phyloP scores from a whole-genome alignment of 768 basidiomycete species.

The Termitomyces sp. region DNA sequence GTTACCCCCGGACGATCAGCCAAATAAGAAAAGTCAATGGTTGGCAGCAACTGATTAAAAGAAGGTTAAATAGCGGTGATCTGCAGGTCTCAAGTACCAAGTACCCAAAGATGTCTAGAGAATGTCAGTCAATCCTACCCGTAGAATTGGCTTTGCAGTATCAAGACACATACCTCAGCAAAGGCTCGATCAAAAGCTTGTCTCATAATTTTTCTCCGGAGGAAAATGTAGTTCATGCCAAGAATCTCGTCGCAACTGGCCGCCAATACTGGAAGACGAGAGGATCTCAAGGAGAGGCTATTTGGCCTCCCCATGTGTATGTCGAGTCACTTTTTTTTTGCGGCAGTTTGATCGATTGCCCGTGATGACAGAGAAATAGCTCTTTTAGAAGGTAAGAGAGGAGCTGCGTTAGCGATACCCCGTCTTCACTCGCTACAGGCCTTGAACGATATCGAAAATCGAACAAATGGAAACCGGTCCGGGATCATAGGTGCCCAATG shows the following conservation, averaged over 20 bases:
- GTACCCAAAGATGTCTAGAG: not conserved
- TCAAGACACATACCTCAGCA: constrained; percentile 21
- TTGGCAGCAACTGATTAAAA: not conserved
- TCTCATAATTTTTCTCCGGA: constrained; percentile 34
- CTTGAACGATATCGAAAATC: constrained; percentile 41
- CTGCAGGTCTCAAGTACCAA: not conserved
- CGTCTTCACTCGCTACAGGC: constrained; percentile 21
- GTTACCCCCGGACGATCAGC: too few species aligned
- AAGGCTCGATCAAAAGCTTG: constrained; percentile 35
- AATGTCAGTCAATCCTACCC: not conserved
- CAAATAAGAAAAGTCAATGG: too few species aligned
- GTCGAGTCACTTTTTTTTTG: constrained; percentile 2
- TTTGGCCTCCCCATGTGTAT: constrained; percentile 50
- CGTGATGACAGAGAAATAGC: constrained; percentile 32
- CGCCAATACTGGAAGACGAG: constrained; percentile 53
- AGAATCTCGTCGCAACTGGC: constrained; percentile 35
- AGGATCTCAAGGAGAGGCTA: constrained; percentile 41
- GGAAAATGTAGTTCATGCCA: constrained; percentile 21
- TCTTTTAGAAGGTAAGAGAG: constrained; percentile 41
- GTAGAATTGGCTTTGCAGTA: constrained; percentile 6
- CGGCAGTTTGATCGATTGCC: not conserved
- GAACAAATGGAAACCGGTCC: constrained; percentile 41
- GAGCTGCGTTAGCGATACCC: not conserved
- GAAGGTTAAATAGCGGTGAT: constrained; percentile 4
- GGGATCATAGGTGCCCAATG: constrained; percentile 48